Conservation (phyloP, 345 rosid species). For the Gossypium sturtianum region DNA sequence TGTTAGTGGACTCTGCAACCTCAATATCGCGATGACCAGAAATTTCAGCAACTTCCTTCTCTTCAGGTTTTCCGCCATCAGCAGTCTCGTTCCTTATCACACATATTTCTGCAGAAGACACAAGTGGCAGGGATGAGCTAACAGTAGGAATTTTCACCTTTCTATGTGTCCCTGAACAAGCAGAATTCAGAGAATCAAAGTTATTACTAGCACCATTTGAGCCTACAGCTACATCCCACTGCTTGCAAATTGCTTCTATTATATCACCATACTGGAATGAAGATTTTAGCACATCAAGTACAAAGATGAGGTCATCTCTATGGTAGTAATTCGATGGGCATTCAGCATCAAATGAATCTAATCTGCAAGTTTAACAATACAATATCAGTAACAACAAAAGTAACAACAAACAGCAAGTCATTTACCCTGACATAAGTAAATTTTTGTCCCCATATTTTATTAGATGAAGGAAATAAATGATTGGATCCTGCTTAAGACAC, state of each 20-base stretch:
- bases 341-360: constrained; percentile 52
- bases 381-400: constrained; percentile 13
- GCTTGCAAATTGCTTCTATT: constrained; percentile 52
- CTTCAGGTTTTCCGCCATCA: constrained; percentile 34
- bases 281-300: constrained; percentile 63
- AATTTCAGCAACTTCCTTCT: constrained; percentile 32
- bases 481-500: not conserved
- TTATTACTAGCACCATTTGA: constrained; percentile 31
- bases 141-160: constrained; percentile 30
- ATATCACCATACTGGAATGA: constrained; percentile 45
- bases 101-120: constrained; percentile 26
- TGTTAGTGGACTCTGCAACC: constrained; percentile 25
- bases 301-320: constrained; percentile 47
- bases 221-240: constrained; percentile 47
- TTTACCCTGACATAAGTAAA: not conserved
- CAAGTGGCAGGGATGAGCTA: constrained; percentile 11
- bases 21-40: constrained; percentile 29
- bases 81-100: constrained; percentile 23
- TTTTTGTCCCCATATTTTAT: not conserved
- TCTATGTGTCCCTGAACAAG: constrained; percentile 21
- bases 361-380: constrained; percentile 49
- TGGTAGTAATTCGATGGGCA: constrained; percentile 54
- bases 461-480: not conserved
- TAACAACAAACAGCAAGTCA: not conserved
- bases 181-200: constrained; percentile 32